Percentiles rank a stretch among this genome's conserved stretches.
phyloP scores from a whole-genome alignment of 345 rosid genomes.

The Boechera stricta region DNA sequence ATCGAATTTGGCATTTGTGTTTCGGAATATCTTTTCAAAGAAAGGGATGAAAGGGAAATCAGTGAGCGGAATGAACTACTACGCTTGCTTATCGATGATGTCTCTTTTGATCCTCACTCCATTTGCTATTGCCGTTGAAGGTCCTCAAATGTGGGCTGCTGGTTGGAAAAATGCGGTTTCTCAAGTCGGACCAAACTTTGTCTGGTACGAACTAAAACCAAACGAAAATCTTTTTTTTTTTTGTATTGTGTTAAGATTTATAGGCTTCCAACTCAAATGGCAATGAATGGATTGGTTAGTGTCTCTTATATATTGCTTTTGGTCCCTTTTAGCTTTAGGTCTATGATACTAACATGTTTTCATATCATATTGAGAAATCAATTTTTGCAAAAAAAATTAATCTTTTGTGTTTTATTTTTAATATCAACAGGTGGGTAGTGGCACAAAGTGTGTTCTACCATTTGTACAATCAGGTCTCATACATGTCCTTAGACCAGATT shows the following conservation, averaged over 20 bases:
- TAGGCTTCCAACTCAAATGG: neutral
- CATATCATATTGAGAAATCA: neutral
- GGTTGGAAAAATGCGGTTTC: constrained; percentile 84
- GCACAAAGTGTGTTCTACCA: constrained; percentile 85
- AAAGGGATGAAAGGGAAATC: constrained; percentile 95
- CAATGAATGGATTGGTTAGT: neutral
- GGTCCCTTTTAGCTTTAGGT: neutral
- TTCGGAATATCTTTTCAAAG: constrained; percentile 93
- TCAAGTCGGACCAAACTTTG: constrained; percentile 84
- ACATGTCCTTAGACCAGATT: constrained; percentile 83
- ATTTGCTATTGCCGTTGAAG: constrained; percentile 88
- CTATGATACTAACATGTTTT: neutral
- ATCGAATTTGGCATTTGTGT: constrained; percentile 91
- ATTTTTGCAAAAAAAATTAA: neutral
- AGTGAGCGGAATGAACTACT: constrained; percentile 95
- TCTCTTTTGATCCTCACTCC: constrained; percentile 89
- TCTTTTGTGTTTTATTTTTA: neutral
- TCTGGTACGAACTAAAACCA: constrained; percentile 51
- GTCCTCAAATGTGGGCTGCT: constrained; percentile 91
- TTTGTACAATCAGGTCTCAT: constrained; percentile 80
- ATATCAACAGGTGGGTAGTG: constrained; percentile 71
- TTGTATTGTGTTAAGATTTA: neutral
- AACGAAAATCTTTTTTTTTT: neutral
- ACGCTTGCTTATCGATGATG: constrained; percentile 87
- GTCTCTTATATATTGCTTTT: neutral